Percentiles rank a stretch among this genome's conserved stretches.
These are phyloP conservation scores for Chlorencoelia australis DNA, from an alignment of 2,329 filamentous ascomycete genomes.

Conservation along the genomic window DNA sequence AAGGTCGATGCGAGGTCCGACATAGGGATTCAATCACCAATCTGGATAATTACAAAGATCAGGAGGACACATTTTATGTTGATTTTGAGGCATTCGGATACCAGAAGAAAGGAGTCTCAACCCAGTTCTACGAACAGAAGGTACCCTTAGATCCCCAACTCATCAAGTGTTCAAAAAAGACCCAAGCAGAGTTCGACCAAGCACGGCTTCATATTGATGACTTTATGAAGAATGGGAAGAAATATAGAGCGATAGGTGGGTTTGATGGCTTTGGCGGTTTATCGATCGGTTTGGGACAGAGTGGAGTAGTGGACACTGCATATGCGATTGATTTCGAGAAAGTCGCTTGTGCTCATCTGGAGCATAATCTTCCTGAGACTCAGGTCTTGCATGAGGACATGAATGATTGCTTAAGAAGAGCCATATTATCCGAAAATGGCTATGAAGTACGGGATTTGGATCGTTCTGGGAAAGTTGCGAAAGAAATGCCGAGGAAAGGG, in stretches of 20 bases:
- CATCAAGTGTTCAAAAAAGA: not conserved
- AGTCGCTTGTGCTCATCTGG: conserved; percentile 1
- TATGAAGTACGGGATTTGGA: not conserved
- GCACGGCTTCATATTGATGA: not conserved
- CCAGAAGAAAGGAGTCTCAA: not conserved
- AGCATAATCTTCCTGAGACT: not conserved
- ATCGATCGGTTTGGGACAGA: conserved; percentile 5
- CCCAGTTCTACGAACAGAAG: not conserved
- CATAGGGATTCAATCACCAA: conserved; percentile 11
- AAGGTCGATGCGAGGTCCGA: conserved; percentile 13
- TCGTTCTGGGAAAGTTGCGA: not conserved
- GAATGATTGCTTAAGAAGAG: conserved; percentile 2
- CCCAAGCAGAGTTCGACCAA: not conserved
- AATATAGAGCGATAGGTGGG: conserved; percentile 3
- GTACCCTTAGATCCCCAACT: not conserved
- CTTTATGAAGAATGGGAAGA: not conserved
- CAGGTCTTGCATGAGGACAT: conserved; percentile 6
- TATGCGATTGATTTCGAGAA: conserved; percentile 7
- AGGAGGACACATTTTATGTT: conserved; percentile 15
- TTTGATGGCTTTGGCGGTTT: conserved; percentile 11
- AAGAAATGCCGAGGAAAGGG: conserved; percentile 8
- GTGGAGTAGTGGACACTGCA: not conserved
- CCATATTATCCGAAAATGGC: not conserved
- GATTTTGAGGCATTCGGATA: not conserved
- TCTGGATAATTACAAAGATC: conserved; percentile 12